Evolutionary conservation across 2,329 filamentous ascomycete genomes (phyloP).

Genomic region (Saccharata proteae): DNA sequence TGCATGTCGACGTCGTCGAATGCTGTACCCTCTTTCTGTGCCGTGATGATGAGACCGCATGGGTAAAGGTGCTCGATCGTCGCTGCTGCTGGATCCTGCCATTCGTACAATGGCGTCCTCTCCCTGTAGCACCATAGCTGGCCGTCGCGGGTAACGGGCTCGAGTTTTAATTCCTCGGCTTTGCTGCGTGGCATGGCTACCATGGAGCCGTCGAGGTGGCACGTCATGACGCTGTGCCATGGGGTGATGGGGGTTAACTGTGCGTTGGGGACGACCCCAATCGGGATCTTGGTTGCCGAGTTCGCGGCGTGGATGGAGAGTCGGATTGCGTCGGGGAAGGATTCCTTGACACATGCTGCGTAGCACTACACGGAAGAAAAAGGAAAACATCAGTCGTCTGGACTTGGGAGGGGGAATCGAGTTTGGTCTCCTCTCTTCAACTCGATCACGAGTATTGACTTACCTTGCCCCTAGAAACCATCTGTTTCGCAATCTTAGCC

Average conservation of each 20-base stretch:
- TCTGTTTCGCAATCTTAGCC: constrained; percentile 16
- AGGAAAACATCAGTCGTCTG: too few relatives aligned
- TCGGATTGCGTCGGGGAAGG: constrained; percentile 13
- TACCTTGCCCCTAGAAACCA: constrained; percentile 17
- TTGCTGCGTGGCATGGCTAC: constrained; percentile 2
- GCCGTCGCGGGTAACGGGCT: constrained; percentile 14
- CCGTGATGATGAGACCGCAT: constrained; percentile 13
- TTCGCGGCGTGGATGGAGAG: constrained; percentile 21
- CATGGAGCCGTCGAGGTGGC: constrained; percentile 7
- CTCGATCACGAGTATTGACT: constrained; percentile 9
- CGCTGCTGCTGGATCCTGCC: constrained; percentile 8
- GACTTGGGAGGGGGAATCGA: too few relatives aligned
- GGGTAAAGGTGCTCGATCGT: constrained; percentile 18
- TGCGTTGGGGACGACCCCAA: constrained; percentile 15
- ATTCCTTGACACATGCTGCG: constrained; percentile 9
- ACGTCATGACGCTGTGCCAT: constrained; percentile 8
- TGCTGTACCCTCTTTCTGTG: constrained; percentile 14
- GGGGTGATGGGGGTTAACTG: constrained; percentile 5
- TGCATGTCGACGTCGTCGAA: constrained; percentile 33
- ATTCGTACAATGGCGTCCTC: constrained; percentile 12
- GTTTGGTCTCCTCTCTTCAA: too few relatives aligned
- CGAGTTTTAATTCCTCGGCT: constrained; percentile 3
- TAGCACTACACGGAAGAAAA: too few relatives aligned
- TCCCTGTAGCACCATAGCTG: constrained; percentile 17
- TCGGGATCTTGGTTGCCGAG: constrained; percentile 19